Percentiles rank a stretch among this genome's conserved stretches.
Conservation (phyloP, 345 rosid genomes). For the Angophora floribunda region DNA sequence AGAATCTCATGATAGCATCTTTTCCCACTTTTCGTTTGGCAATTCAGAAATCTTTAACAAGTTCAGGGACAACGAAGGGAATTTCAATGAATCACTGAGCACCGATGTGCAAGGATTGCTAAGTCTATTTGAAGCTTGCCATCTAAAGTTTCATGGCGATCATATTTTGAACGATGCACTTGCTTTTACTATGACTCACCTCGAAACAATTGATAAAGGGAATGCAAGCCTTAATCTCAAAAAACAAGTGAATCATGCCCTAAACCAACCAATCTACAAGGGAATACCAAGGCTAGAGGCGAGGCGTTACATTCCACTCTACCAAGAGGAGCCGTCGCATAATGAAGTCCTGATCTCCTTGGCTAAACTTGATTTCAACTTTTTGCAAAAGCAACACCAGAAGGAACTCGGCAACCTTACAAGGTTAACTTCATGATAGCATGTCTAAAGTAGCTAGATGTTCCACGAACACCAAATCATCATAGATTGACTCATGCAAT, state of each 20-base stretch:
- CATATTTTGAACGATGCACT: conserved; percentile 18
- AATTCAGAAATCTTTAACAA: conserved; percentile 17
- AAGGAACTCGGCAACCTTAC: not conserved
- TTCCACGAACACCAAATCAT: not conserved
- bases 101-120: conserved; percentile 8
- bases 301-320: not conserved
- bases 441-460: not conserved
- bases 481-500: not conserved
- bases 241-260: not conserved
- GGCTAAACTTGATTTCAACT: not conserved
- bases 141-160: conserved; percentile 14
- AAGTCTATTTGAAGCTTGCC: conserved; percentile 27
- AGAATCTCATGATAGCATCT: too few relatives aligned
- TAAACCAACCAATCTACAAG: not conserved
- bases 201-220: not conserved
- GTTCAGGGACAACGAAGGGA: conserved; percentile 3
- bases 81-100: not conserved
- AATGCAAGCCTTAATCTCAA: not conserved
- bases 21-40: not conserved
- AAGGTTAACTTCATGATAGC: not conserved
- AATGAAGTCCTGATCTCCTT: not conserved
- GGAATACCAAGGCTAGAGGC: not conserved
- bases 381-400: not conserved
- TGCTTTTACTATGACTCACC: conserved; percentile 9
- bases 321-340: not conserved